Conservation (phyloP, 1,139 yeast species). For the Candida neerlandica region DNA sequence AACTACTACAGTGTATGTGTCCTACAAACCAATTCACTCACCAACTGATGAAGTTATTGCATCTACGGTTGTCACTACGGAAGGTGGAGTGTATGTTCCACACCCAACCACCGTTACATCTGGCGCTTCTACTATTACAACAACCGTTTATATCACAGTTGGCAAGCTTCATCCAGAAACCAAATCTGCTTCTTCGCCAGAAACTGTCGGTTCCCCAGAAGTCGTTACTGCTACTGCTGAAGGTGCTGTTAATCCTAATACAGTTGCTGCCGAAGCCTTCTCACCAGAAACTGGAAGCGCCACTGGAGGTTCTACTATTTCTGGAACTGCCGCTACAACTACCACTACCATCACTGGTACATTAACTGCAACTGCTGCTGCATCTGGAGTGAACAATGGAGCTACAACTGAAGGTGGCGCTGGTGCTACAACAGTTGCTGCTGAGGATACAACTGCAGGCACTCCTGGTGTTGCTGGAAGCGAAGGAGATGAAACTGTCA, state of each 20-base stretch:
- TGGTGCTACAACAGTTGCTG: too few relatives aligned
- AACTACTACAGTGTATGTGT: slow-evolving; percentile 1
- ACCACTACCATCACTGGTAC: too few relatives aligned
- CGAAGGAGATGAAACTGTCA: background rate
- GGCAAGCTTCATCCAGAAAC: slow-evolving; percentile 4
- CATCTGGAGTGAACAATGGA: too few relatives aligned
- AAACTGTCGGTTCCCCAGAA: slow-evolving; percentile 7
- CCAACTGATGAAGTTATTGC: background rate
- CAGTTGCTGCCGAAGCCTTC: background rate
- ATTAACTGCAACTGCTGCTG: too few relatives aligned
- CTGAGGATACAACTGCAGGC: too few relatives aligned
- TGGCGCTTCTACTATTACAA: background rate
- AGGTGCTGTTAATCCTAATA: background rate
- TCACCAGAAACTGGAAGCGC: background rate
- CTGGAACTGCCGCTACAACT: background rate
- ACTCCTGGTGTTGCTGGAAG: slow-evolving; percentile 11
- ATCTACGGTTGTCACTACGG: slow-evolving; percentile 12
- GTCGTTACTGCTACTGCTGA: slow-evolving; percentile 8
- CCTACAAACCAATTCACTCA: background rate
- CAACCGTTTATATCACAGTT: slow-evolving; percentile 2
- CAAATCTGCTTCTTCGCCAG: background rate
- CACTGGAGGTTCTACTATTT: background rate
- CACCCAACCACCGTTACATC: background rate
- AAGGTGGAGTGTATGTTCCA: slow-evolving; percentile 1
- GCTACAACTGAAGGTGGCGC: too few relatives aligned